Percentiles rank a stretch among this genome's conserved stretches.
Conservation (phyloP, 1,284 basidiomycete genomes). For the Peniophora sp. region DNA sequence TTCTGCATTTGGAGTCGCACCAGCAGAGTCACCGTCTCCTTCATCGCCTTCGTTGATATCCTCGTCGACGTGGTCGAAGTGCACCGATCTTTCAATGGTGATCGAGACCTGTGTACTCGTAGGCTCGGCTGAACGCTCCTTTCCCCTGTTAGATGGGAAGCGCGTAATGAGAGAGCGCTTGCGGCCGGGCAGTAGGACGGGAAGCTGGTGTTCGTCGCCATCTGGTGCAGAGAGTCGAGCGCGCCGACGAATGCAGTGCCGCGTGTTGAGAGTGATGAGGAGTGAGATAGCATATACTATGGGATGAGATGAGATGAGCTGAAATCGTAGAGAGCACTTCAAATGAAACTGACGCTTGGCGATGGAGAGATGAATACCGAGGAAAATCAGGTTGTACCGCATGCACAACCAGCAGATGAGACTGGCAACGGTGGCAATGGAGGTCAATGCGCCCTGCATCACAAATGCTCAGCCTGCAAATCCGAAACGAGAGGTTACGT, state of each 20-base stretch:
- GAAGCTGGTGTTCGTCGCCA: background rate
- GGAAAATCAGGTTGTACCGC: conserved; percentile 36
- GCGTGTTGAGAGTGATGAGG: conserved; percentile 14
- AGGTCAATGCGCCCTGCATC: conserved; percentile 3
- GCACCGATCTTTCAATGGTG: too few relatives aligned
- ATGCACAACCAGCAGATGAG: conserved; percentile 33
- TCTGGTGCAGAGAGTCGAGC: conserved; percentile 5
- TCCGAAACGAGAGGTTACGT: conserved; percentile 31
- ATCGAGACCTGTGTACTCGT: too few relatives aligned
- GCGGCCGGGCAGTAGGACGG: too few relatives aligned
- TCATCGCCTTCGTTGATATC: too few relatives aligned
- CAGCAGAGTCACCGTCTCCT: too few relatives aligned
- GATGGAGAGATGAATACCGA: conserved; percentile 44
- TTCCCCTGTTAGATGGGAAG: too few relatives aligned
- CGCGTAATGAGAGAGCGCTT: too few relatives aligned
- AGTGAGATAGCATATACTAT: conserved; percentile 16
- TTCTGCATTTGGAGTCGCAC: too few relatives aligned
- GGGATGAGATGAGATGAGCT: background rate
- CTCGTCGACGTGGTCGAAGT: too few relatives aligned
- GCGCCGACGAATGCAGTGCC: conserved; percentile 9
- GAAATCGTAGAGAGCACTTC: background rate
- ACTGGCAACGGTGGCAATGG: conserved; percentile 5
- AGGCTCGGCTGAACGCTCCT: too few relatives aligned
- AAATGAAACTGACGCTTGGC: conserved; percentile 32
- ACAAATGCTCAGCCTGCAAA: conserved; percentile 8